These are phyloP conservation scores for Hymenotorrendiella dingleyae DNA, from an alignment of 2,329 filamentous ascomycete species.

Conservation along the genomic window DNA sequence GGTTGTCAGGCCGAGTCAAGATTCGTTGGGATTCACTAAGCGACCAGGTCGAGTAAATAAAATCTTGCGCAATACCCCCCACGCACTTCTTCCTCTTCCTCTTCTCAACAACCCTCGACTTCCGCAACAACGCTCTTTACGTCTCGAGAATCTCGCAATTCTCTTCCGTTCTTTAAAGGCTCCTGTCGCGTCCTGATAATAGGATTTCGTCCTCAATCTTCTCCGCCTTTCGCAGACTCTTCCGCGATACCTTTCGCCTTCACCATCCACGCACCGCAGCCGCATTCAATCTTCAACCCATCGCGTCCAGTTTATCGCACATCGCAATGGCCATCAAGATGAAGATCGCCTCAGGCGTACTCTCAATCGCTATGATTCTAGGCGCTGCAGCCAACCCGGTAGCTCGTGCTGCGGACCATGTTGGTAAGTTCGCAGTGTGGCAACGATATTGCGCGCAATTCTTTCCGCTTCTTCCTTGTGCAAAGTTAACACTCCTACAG, in stretches of 20 bases:
- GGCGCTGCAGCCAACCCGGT: neutral
- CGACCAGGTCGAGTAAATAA: too few species aligned
- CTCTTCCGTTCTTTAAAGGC: too few species aligned
- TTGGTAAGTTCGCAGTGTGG: too few species aligned
- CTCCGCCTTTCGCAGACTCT: neutral
- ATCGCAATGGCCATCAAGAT: neutral
- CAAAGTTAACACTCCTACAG: too few species aligned
- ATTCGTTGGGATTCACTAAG: too few species aligned
- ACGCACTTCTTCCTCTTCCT: neutral
- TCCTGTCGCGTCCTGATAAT: too few species aligned
- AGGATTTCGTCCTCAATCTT: too few species aligned
- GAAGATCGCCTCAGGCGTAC: neutral
- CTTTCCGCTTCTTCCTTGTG: too few species aligned
- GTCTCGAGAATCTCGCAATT: conserved; percentile 4
- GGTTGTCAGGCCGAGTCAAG: too few species aligned
- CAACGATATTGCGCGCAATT: too few species aligned
- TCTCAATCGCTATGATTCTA: conserved; percentile 2
- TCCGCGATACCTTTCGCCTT: neutral
- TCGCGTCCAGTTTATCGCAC: neutral
- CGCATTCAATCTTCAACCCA: neutral
- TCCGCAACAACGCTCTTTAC: conserved; percentile 2
- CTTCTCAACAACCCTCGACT: neutral
- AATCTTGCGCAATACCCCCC: too few species aligned
- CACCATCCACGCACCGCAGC: neutral
- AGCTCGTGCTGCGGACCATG: neutral